Percentiles rank a stretch among this genome's conserved stretches.
Evolutionary conservation across 495 filamentous ascomycete genomes (phyloP).

Genomic region (Amorphotheca resinae): DNA sequence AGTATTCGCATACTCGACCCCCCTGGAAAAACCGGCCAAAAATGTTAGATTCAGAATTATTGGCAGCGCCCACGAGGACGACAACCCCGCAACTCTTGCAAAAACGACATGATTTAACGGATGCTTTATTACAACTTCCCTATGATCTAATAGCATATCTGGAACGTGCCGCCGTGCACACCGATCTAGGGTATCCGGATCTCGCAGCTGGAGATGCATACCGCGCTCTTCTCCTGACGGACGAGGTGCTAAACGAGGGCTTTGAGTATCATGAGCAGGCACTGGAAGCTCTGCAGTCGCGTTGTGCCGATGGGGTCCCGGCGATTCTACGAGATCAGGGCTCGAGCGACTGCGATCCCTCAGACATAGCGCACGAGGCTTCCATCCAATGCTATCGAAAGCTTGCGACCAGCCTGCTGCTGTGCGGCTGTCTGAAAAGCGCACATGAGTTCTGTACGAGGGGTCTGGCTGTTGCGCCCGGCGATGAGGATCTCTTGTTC

Average conservation of each 20-base stretch:
- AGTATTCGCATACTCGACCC: background rate
- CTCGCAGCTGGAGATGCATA: constrained; percentile 86
- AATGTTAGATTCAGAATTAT: constrained; percentile 7
- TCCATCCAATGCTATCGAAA: constrained; percentile 41
- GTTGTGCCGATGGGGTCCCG: constrained; percentile 8
- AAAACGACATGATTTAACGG: constrained; percentile 33
- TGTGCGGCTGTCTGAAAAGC: constrained; percentile 59
- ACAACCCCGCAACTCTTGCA: constrained; percentile 26
- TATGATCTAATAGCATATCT: constrained; percentile 74
- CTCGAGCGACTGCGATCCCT: constrained; percentile 7
- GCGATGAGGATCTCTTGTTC: constrained; percentile 34
- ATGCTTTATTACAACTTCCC: constrained; percentile 39
- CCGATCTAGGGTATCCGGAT: constrained; percentile 73
- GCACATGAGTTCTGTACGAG: constrained; percentile 52
- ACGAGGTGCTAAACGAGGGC: constrained; percentile 60
- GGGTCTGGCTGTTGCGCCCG: constrained; percentile 30
- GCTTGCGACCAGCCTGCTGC: constrained; percentile 45
- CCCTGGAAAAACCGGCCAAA: background rate
- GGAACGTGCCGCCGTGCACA: constrained; percentile 55
- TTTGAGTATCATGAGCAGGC: constrained; percentile 54
- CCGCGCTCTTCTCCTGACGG: constrained; percentile 69
- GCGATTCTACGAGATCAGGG: constrained; percentile 1
- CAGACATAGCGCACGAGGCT: constrained; percentile 27
- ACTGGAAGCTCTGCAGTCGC: constrained; percentile 26
- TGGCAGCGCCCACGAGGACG: constrained; percentile 16